Base-by-base conservation (phyloP, 208 protist species). In the Wallacemonas rigidus region DNA sequence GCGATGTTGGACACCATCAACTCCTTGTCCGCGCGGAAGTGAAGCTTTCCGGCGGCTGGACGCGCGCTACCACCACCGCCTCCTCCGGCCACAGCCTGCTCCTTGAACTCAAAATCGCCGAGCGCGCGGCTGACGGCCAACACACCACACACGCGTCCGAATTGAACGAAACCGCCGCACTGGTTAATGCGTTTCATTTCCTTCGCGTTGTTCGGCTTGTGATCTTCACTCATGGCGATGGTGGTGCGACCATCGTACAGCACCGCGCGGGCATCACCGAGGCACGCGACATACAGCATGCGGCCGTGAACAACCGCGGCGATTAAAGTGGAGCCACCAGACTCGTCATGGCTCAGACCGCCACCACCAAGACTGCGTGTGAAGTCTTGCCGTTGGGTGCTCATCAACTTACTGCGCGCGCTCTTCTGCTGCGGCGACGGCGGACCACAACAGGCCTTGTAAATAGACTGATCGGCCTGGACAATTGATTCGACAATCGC, bases 61-160 rank as follows among this genome's bases (percentile, higher is more conserved):
- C 26, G 26, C 26, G 26, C 41, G 57, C 15, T 3, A 72, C 58
- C n/a, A 40, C 51, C 55, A 72, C 79, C 14, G 71, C 72, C 56
- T 80, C 84, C 47, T 71, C 69, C 41, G 62, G 63, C 72, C 48
- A 51, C 57, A 50, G 62, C 61, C 54, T 62, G 79, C 60, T 69
- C 47, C 76, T 98, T 98, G 69, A 97, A 98, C 68, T 91, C 83
- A 51, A 92, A 96, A 80, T 98, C 95, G 7, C 95, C 95, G 50
- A 98, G 77, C 1, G 94, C 92, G 51, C 95, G 85, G 44, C 86
- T 94, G 44, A 98, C 90, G 8, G 93, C 95, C 2, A 98, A 76
- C 36, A 90, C 82, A 17, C 95, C 95, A 74, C 92, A 95, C 2
- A 98, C 94, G n/a, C 95, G 87, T 36, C 93, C 92, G 82, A 95